A percentile compares a stretch with the other conserved stretches of the same genome.
Conservation (phyloP, 2,329 filamentous ascomycete species). For the Diplodia corticola region DNA sequence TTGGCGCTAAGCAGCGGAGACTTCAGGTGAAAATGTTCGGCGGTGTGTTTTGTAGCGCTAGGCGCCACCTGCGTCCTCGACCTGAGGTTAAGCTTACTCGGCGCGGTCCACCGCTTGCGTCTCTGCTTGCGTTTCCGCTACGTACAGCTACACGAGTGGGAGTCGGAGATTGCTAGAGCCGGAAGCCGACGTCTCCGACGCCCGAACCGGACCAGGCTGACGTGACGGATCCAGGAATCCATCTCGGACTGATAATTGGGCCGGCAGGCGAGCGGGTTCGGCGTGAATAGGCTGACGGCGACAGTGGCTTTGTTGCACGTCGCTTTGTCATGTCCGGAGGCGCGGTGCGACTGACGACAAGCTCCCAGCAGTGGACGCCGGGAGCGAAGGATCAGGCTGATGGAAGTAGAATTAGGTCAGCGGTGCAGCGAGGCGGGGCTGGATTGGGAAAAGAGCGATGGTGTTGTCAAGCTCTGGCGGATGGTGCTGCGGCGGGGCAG, state of each 20-base stretch:
- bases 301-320: not conserved
- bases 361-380: no score
- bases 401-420: not conserved
- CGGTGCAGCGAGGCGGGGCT: not conserved
- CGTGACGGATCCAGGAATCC: not conserved
- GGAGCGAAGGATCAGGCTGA: no score
- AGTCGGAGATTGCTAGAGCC: not conserved
- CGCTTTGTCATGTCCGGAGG: no score
- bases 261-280: not conserved
- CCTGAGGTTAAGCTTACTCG: not conserved
- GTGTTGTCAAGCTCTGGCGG: not conserved
- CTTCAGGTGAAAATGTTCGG: not conserved
- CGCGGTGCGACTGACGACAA: no score
- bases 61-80: not conserved
- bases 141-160: not conserved
- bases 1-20: not conserved
- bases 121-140: not conserved
- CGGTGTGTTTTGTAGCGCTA: not conserved
- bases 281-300: not conserved
- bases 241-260: not conserved
- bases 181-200: not conserved
- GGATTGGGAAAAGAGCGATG: not conserved
- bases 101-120: not conserved
- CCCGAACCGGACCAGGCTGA: not conserved
- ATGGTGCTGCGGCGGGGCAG: no score